Evolutionary conservation across 371 early-diverging fungal species (phyloP), one percentile per base, ranked within the genome.

Genomic region (Mucor lusitanicus): DNA sequence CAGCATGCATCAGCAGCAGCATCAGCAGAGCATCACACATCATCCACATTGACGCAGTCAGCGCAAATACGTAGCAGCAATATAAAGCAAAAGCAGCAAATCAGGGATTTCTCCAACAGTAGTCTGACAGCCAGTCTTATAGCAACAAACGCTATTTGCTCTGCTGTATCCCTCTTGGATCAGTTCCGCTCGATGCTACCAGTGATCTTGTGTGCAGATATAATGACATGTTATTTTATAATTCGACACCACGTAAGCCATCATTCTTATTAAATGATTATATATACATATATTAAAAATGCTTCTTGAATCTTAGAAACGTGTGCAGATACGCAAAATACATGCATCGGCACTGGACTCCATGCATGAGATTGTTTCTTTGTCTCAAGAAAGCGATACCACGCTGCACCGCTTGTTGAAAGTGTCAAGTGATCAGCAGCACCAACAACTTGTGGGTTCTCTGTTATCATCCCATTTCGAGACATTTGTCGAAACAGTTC

Each of bases 331-430:
- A 15, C 54, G 83, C 35, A 61, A 53, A 32, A 73, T 76, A 19
- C 74, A 82, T 42, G 59, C 54, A 25, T 69, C 70, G 44, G 74
- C 78, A 9, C 64, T 80, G 1, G 67, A 72, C 35, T 69, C 71
- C 0, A 62, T 82, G 57, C 72, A 73, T 25, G 63, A 73, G 42
- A 64, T 75, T 11, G 66, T 82, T 33, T 58, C 67, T 11, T 64
- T 72, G 48, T 75, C 73, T 19, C 73, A 76, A 54, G 40, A 75
- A 61, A 73, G 69, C 27, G 83, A 82, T 63, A 13, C 64, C 15
- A 21, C 60, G 21, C 37, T 79, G 6, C 40, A 44, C 0, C 65
- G 57, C 9, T 42, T 73, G 4, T 23, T 75, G 17, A 65, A 69
- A 21, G 40, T 40, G 8, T 33, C 61, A 28, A 50, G 27, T 25